These are phyloP conservation scores for Mycosphaerella sp. DNA, from an alignment of 2,329 filamentous ascomycete genomes.

Conservation along the genomic window DNA sequence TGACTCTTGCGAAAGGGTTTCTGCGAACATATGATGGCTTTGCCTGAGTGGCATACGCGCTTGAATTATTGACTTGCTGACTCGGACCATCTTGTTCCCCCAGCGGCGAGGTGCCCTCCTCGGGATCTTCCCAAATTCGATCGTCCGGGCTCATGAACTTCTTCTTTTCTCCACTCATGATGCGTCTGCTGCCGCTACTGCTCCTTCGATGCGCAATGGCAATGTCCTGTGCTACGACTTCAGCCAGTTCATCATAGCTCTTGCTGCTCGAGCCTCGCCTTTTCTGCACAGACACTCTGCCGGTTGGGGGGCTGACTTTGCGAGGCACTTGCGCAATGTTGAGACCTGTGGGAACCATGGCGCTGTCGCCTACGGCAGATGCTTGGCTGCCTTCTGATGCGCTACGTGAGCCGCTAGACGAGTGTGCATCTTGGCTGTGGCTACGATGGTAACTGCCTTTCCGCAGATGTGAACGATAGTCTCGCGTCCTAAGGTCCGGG, in stretches of 20 bases:
- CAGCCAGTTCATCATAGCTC: slow-evolving; percentile 34
- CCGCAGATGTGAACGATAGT: slow-evolving; percentile 61
- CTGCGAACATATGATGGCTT: slow-evolving; percentile 49
- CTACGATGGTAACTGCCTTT: slow-evolving; percentile 63
- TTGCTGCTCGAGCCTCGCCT: slow-evolving; percentile 28
- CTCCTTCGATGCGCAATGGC: slow-evolving; percentile 42
- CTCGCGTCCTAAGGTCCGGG: slow-evolving; percentile 30
- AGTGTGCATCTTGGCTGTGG: slow-evolving; percentile 34
- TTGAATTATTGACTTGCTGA: slow-evolving; percentile 4
- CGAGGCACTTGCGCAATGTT: slow-evolving; percentile 15
- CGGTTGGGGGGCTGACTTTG: slow-evolving; percentile 22
- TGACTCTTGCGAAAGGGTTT: slow-evolving; percentile 60
- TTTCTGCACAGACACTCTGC: slow-evolving; percentile 20
- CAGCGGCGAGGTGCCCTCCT: slow-evolving; percentile 37
- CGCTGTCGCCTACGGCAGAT: slow-evolving; percentile 12
- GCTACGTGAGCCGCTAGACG: slow-evolving; percentile 15
- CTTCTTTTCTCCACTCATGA: slow-evolving; percentile 62
- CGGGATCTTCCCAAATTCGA: slow-evolving; percentile 85
- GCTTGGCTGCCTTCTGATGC: slow-evolving; percentile 18
- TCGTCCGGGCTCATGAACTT: slow-evolving; percentile 65
- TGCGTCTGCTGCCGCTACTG: slow-evolving; percentile 58
- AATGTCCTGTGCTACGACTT: slow-evolving; percentile 33
- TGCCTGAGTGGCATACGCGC: slow-evolving; percentile 18
- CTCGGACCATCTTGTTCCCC: slow-evolving; percentile 13
- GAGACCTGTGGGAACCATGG: slow-evolving; percentile 11